Base-by-base conservation (phyloP, 768 basidiomycete species). In the Pleurotus tuber-regium region DNA sequence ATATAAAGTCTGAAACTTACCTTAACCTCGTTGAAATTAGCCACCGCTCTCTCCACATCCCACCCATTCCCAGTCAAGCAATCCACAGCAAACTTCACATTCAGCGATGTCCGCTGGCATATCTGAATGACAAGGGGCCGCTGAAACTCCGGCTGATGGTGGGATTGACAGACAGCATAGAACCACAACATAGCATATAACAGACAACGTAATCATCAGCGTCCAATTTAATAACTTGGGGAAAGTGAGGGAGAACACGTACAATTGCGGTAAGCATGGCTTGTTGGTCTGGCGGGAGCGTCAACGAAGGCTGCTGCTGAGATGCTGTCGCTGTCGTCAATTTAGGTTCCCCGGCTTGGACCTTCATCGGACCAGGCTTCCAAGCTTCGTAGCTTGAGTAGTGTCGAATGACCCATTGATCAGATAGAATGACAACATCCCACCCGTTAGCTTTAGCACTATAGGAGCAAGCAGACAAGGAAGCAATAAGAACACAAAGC, bases 11-110 rank as follows among this genome's bases (percentile, higher is more conserved):
- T n/a, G n/a, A n/a, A n/a, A n/a, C 83, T 52, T 57, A 89, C 89
- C 81, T 89, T 89, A 60, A 98, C 88, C 64, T 89, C 78, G 61
- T 92, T 84, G 67, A 93, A 98, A 62, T 96, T 95, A 43, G 78
- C 77, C 21, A 92, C 62, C 0, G 97, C 97, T 53, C 78, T 75
- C 39, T 84, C 83, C 44, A 89, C 59, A 63, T 94, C 82, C 94
- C 94, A 98, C 6, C 72, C 82, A 62, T 95, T 97, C 43, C 83
- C 84, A 58, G 81, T 74, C 53, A 98, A 67, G 63, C 96, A 98
- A 54, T 97, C 85, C n/a, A 87, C 71, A 4, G 92, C 80, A 61
- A 83, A 96, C 58, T 80, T 77, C 12, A 80, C 79, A 54, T 89
- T 97, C 61, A 99, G 74, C 18, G 84, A 78, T 0, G 96, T 98